Base-by-base conservation (phyloP, 2,329 filamentous ascomycete species). In the Zasmidium citrigriseum region DNA sequence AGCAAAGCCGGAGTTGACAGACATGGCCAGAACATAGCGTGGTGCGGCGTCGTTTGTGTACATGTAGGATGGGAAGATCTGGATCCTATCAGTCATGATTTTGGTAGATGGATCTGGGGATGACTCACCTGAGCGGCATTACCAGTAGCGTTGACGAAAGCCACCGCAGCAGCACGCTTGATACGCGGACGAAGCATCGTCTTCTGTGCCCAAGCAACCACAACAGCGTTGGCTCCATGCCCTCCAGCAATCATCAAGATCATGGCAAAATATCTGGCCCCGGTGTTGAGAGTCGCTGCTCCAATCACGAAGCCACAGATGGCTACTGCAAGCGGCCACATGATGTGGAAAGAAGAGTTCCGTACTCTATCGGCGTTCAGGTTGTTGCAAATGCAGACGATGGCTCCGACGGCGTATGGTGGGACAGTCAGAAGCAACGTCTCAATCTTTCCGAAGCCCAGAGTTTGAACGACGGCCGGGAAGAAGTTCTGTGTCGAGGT, bases 281-380 rank as follows among this genome's bases (percentile, higher is more conserved):
- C 52, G 4, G 41, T 51, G 41, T 58, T 52, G 21, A 51, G 55
- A 14, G 55, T 61, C 2, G 27, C 51, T 4, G 47, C 20, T 16
- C 46, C 47, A 16, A 62, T 55, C 27, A 60, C 46, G 48, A 61
- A 64, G 23, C 83, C 83, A 11, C 81, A 64, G 1, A 83, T 68
- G n/a, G 83, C 82, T 41, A 81, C 74, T 46, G 76, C 58, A 48
- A 85, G 81, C 5, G 83, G 82, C 7, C 78, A 77, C 20, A 77
- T 71, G 57, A 85, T 83, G 70, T 86, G 84, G 77, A 81, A 52
- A 4, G 22, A 60, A n/a, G 38, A 52, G 14, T 57, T 60, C 10
- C 56, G 29, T 44, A 38, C 9, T 52, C 25, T 27, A 46, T 60
- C 16, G 45, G 47, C 38, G 46, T 27, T 65, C 59, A 60, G 57